Conservation (phyloP, 2,329 filamentous ascomycete genomes). For the Dichotomopilus funicola region DNA sequence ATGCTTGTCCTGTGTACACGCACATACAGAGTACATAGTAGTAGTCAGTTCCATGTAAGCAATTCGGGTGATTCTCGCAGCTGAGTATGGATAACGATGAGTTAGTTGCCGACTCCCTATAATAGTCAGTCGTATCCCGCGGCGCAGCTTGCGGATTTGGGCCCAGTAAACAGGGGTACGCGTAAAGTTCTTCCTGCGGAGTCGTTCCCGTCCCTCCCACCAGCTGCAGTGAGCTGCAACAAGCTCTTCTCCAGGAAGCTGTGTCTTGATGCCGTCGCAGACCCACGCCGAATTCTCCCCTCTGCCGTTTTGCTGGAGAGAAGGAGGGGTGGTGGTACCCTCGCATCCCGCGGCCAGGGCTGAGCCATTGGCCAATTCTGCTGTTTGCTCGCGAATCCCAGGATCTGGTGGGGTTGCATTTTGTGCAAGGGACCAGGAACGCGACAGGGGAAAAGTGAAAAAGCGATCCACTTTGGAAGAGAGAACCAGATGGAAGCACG, state of each 20-base stretch:
- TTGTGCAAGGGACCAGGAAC: constrained; percentile 4
- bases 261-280: not conserved
- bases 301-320: not conserved
- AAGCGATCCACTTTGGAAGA: not conserved
- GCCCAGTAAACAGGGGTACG: too few species aligned
- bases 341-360: not conserved
- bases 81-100: too few species aligned
- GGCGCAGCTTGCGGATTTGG: too few species aligned
- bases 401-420: constrained; percentile 2
- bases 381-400: not conserved
- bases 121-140: too few species aligned
- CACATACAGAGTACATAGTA: too few species aligned
- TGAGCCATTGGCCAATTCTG: constrained; percentile 1
- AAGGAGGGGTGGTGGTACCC: not conserved
- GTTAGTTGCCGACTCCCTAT: too few species aligned
- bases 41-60: too few species aligned
- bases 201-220: not conserved
- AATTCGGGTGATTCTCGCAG: too few species aligned
- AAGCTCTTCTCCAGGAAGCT: not conserved
- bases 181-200: not conserved
- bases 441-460: not conserved
- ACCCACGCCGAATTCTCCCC: not conserved
- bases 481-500: not conserved
- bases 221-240: too few species aligned
- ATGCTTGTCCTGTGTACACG: too few species aligned